Conservation (phyloP, 441 rosid genomes). For the Gossypium gossypioides region DNA sequence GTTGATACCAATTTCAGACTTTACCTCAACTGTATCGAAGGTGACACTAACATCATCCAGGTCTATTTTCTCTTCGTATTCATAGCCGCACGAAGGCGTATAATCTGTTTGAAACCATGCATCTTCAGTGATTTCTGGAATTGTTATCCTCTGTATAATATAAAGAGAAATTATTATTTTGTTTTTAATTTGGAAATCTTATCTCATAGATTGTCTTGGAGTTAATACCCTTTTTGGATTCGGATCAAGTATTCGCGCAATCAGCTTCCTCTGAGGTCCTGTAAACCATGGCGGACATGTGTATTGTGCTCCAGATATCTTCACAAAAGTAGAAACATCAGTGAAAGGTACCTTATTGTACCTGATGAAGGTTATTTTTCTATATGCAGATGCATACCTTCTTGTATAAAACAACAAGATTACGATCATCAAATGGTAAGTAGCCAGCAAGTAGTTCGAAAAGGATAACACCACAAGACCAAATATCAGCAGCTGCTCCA, state of each 20-base stretch:
- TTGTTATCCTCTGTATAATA: constrained; percentile 48
- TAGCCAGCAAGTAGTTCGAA: constrained; percentile 65
- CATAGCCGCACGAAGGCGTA: constrained; percentile 39
- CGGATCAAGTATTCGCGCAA: constrained; percentile 71
- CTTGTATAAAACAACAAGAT: constrained; percentile 47
- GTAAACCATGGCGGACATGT: constrained; percentile 57
- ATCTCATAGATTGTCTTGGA: neutral
- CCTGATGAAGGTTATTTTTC: neutral
- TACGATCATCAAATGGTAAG: constrained; percentile 69
- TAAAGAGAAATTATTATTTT: constrained; percentile 3
- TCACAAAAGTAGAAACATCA: neutral
- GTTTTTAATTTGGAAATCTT: neutral
- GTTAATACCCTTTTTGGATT: constrained; percentile 46
- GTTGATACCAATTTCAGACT: too few relatives aligned
- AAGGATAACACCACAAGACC: constrained; percentile 86
- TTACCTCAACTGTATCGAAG: constrained; percentile 36
- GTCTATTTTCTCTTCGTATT: constrained; percentile 26
- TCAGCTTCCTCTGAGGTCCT: constrained; percentile 45
- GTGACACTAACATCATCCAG: constrained; percentile 52
- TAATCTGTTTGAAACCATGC: constrained; percentile 65
- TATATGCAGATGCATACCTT: constrained; percentile 35
- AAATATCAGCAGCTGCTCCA: constrained; percentile 82
- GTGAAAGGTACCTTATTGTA: neutral
- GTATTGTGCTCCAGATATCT: constrained; percentile 69
- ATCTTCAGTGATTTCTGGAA: constrained; percentile 58